Base-by-base conservation (phyloP, 139 green algal genomes). In the Coccomyxa sp. region DNA sequence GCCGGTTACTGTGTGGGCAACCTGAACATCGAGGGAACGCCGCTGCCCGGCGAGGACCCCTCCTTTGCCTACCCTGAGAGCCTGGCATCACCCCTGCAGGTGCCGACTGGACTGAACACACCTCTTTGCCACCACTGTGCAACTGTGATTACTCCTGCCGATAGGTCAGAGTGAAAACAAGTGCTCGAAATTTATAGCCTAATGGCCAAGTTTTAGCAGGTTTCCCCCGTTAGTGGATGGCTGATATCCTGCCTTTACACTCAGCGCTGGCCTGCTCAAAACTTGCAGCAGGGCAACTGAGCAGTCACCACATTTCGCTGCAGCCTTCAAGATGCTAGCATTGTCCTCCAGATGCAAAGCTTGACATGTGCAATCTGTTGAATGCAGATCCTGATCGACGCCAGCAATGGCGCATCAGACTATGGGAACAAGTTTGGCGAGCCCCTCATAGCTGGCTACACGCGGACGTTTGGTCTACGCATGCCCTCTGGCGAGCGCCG, bases 351-450 rank as follows among this genome's bases (percentile, higher is more conserved):
- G 18, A 71, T 21, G 21, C 63, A 71, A 9, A 15, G 7, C 4
- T 71, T 71, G 63, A 71, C 63, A 71, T 15, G 63, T 71, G 18
- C 63, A 71, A 15, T 25, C 7, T 25, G 18, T 71, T 71, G 4
- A 71, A 25, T 71, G 77, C 96, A 99, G 89, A 99, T 99, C 81
- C 88, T 99, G 25, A 97, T 98, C 58, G 97, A 99, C 79, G 96
- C 97, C n/a, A 97, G 92, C 85, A 98, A 99, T 87, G 97, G 95
- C 31, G 96, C 96, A 67, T 96, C 90, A 14, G 97, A 99, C 89
- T 98, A 99, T 78, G 97, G 97, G 85, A 99, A 99, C 93, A 99
- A 99, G 92, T 99, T 99, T 91, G 97, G 97, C 28, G 97, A 99
- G 95, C 97, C 97, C 30, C 86, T 99, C 66, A 90, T 99, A 71